phyloP scores from a whole-genome alignment of 805 yeast genomes.

The Kregervanrija pseudodelftensis region DNA sequence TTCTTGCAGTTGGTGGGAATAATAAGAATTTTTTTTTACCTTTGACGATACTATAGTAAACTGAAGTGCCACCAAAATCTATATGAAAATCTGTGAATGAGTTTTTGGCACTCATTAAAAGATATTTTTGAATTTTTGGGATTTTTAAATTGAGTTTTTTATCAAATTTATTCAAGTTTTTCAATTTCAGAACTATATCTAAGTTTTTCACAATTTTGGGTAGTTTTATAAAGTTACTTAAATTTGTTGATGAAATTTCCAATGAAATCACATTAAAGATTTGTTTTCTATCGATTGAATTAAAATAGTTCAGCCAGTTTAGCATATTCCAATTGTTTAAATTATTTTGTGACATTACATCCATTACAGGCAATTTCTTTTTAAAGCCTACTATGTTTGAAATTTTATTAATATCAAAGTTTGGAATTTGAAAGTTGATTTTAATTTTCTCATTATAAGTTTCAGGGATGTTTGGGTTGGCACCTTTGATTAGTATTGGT shows the following conservation, averaged over 20 bases:
- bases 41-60: slow-evolving; percentile 73
- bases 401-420: slow-evolving; percentile 48
- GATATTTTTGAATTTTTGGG: slow-evolving; percentile 69
- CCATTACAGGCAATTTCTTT: slow-evolving; percentile 74
- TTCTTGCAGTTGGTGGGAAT: slow-evolving; percentile 66
- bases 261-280: slow-evolving; percentile 75
- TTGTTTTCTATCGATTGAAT: slow-evolving; percentile 45
- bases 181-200: slow-evolving; percentile 65
- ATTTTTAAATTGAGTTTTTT: slow-evolving; percentile 14
- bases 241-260: slow-evolving; percentile 57
- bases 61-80: slow-evolving; percentile 91
- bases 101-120: slow-evolving; percentile 76
- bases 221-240: slow-evolving; percentile 44
- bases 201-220: slow-evolving; percentile 59
- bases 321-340: slow-evolving; percentile 59
- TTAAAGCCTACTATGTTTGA: slow-evolving; percentile 57
- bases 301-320: slow-evolving; percentile 70
- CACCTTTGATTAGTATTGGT: slow-evolving; percentile 27
- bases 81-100: slow-evolving; percentile 87
- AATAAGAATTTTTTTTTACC: slow-evolving; percentile 72
- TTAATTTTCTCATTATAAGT: slow-evolving; percentile 9
- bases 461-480: slow-evolving; percentile 13
- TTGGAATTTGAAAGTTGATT: slow-evolving; percentile 35
- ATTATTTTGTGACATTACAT: slow-evolving; percentile 73
- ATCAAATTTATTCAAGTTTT: slow-evolving; percentile 31